These are phyloP conservation scores for Pseudozyma hubeiensis DNA, from an alignment of 1,284 basidiomycete genomes.

Conservation along the genomic window DNA sequence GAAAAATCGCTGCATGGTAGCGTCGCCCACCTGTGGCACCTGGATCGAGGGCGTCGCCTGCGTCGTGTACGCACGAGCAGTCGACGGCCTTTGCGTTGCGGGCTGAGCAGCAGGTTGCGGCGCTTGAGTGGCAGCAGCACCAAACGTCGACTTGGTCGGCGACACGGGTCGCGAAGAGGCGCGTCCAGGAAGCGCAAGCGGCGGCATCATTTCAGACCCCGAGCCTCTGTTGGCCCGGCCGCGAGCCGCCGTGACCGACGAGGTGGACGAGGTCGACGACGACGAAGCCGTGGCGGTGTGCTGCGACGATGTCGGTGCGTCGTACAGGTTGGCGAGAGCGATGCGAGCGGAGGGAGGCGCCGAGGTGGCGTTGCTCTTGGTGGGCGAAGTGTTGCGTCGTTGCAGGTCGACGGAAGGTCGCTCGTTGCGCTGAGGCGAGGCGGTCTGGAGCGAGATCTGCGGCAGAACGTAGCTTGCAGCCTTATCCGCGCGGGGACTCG, in stretches of 20 bases:
- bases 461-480: conserved; percentile 28
- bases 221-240: conserved; percentile 32
- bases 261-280: conserved; percentile 18
- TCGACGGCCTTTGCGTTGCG: conserved; percentile 19
- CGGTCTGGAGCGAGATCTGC: conserved; percentile 42
- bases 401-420: conserved; percentile 28
- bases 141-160: conserved; percentile 42
- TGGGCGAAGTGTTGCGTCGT: conserved; percentile 50
- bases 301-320: conserved; percentile 14
- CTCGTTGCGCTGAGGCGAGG: conserved; percentile 42
- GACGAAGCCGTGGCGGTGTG: conserved; percentile 18
- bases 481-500: conserved; percentile 21
- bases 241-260: conserved; percentile 22
- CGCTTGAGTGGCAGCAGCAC: conserved; percentile 11
- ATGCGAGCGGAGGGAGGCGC: conserved; percentile 39
- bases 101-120: conserved; percentile 24
- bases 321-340: conserved; percentile 32
- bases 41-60: conserved; percentile 56
- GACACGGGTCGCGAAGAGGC: conserved; percentile 50
- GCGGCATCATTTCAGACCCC: conserved; percentile 44
- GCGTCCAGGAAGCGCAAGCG: conserved; percentile 36
- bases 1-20: conserved; percentile 81
- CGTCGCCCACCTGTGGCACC: conserved; percentile 71
- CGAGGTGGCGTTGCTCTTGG: conserved; percentile 16
- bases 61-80: conserved; percentile 51